phyloP scores from a whole-genome alignment of 2,329 filamentous ascomycete genomes.

The Emergomyces africanus region DNA sequence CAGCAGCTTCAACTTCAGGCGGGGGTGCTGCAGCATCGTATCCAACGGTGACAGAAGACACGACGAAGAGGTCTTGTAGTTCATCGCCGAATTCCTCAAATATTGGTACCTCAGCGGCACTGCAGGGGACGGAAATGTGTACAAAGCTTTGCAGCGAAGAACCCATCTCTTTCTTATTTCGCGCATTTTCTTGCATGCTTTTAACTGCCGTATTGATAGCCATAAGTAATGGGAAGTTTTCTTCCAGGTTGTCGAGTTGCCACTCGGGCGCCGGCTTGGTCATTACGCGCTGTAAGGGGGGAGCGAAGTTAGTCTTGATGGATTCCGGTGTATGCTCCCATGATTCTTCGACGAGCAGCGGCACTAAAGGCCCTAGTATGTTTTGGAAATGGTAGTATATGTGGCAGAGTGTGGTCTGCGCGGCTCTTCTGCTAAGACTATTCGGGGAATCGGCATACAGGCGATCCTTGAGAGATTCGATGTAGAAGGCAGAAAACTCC shows the following conservation, averaged over 20 bases:
- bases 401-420: conserved; percentile 44
- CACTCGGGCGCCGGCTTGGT: conserved; percentile 21
- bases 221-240: conserved; percentile 29
- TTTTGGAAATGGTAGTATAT: conserved; percentile 61
- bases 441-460: conserved; percentile 70
- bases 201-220: conserved; percentile 57
- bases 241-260: conserved; percentile 37
- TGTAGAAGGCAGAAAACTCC: conserved; percentile 85
- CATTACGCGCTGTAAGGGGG: conserved; percentile 32
- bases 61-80: conserved; percentile 54
- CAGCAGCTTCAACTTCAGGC: conserved; percentile 17
- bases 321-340: conserved; percentile 63
- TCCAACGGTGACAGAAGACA: conserved; percentile 49
- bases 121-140: conserved; percentile 20
- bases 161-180: conserved; percentile 58
- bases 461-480: conserved; percentile 83
- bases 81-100: conserved; percentile 31
- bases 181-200: conserved; percentile 58
- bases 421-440: conserved; percentile 45
- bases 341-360: conserved; percentile 74
- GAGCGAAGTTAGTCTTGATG: conserved; percentile 41
- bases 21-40: conserved; percentile 14
- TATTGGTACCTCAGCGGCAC: conserved; percentile 10
- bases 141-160: conserved; percentile 72
- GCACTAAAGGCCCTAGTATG: conserved; percentile 71